Evolutionary conservation across 23 red algal species (phyloP).

Genomic region (Gracilaria caudata): DNA sequence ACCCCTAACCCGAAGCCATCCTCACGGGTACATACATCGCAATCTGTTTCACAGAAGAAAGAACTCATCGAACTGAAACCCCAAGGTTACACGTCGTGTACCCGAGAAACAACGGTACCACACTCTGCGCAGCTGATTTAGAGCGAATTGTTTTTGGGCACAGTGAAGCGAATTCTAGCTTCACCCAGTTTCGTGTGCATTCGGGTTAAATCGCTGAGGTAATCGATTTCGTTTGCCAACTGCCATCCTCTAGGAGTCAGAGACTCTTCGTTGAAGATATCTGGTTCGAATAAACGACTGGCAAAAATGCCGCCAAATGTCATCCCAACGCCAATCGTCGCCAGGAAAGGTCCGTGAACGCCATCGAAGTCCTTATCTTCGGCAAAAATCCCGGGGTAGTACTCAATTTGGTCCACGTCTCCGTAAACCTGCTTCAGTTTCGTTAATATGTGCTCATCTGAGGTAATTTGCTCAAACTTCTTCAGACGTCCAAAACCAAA

Average conservation of each 20-base stretch:
- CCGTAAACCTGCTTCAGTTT: not conserved
- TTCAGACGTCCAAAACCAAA: not conserved
- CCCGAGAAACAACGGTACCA: too few relatives aligned
- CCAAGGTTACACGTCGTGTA: not conserved
- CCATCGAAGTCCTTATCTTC: slow-evolving; percentile 1
- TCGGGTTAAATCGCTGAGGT: not conserved
- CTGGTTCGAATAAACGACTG: not conserved
- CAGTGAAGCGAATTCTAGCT: not conserved
- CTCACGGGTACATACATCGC: too few relatives aligned
- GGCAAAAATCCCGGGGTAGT: not conserved
- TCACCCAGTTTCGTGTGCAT: not conserved
- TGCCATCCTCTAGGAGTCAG: not conserved
- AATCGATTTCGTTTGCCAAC: not conserved
- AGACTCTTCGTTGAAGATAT: slow-evolving; percentile 1
- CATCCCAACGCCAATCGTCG: not conserved
- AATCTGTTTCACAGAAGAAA: too few relatives aligned
- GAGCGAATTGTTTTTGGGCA: not conserved
- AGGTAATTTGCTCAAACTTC: not conserved
- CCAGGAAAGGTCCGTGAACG: slow-evolving; percentile 6
- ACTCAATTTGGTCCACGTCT: not conserved
- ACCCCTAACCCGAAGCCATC: too few relatives aligned
- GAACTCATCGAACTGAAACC: too few relatives aligned
- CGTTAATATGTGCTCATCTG: not conserved
- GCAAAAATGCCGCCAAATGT: not conserved
- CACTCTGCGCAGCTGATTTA: not conserved